These are phyloP conservation scores for Camelina sativa DNA, from an alignment of 345 rosid species.

Conservation along the genomic window DNA sequence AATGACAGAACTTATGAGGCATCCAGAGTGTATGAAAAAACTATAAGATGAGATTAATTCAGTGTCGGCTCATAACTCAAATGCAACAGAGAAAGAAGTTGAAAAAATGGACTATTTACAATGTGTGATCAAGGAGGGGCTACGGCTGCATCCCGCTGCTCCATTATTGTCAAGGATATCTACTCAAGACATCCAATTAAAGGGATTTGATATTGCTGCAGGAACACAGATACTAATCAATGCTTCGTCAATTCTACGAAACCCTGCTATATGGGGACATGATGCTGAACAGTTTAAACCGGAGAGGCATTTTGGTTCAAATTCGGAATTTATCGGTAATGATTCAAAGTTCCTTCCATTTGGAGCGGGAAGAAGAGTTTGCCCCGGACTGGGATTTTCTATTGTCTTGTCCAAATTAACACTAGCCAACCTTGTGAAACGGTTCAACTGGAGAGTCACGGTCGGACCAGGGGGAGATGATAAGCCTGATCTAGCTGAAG, in stretches of 20 bases:
- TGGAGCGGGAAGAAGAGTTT: slow-evolving; percentile 20
- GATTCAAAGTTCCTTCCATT: slow-evolving; percentile 16
- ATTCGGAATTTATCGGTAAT: slow-evolving; percentile 1
- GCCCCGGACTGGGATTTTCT: slow-evolving; percentile 16
- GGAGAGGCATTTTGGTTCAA: slow-evolving; percentile 17
- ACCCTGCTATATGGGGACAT: slow-evolving; percentile 50
- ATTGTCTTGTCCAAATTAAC: not conserved
- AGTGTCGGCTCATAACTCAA: not conserved
- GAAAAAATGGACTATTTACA: slow-evolving; percentile 34
- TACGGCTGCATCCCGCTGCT: slow-evolving; percentile 41
- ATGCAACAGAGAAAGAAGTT: slow-evolving; percentile 35
- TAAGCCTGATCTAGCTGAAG: slow-evolving; percentile 6
- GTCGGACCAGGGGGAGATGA: not conserved
- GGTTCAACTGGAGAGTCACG: not conserved
- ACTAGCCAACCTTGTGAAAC: slow-evolving; percentile 20
- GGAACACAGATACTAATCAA: slow-evolving; percentile 34
- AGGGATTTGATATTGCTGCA: slow-evolving; percentile 38
- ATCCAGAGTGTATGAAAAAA: not conserved
- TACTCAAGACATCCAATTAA: slow-evolving; percentile 31
- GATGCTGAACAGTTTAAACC: slow-evolving; percentile 54
- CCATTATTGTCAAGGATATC: slow-evolving; percentile 32
- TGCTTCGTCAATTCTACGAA: slow-evolving; percentile 41
- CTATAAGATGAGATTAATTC: slow-evolving; percentile 25
- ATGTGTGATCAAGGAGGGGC: slow-evolving; percentile 43
- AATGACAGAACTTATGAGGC: not conserved